Evolutionary conservation across 1,284 basidiomycete genomes (phyloP).

Genomic region (Marasmius tenuissimus): DNA sequence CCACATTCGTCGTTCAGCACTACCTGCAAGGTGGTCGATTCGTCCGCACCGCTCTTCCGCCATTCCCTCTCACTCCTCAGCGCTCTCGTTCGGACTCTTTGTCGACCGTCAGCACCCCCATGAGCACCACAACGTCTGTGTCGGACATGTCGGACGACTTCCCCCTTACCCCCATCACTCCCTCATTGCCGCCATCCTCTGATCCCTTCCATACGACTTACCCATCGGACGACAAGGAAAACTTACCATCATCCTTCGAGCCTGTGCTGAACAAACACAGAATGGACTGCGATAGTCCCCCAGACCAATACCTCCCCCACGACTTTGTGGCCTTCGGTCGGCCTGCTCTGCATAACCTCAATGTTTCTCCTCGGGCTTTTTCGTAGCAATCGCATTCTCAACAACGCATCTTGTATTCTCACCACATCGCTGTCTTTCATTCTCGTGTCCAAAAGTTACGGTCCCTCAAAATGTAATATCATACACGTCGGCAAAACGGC

Average conservation of each 20-base stretch:
- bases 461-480: slow-evolving; percentile 78
- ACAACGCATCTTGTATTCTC: slow-evolving; percentile 8
- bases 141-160: slow-evolving; percentile 81
- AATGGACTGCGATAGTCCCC: slow-evolving; percentile 48
- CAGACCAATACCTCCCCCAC: slow-evolving; percentile 76
- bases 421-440: slow-evolving; percentile 13
- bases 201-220: slow-evolving; percentile 56
- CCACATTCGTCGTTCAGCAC: slow-evolving; percentile 89
- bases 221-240: slow-evolving; percentile 78
- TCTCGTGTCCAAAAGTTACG: slow-evolving; percentile 38
- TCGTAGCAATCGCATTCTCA: slow-evolving; percentile 43
- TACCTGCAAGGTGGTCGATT: slow-evolving; percentile 83
- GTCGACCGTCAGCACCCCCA: slow-evolving; percentile 66
- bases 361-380: slow-evolving; percentile 56
- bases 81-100: slow-evolving; percentile 41
- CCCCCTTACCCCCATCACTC: slow-evolving; percentile 76
- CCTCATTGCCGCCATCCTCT: slow-evolving; percentile 43
- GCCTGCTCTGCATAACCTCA: slow-evolving; percentile 67
- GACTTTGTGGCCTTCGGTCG: slow-evolving; percentile 77
- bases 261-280: slow-evolving; percentile 69
- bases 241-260: slow-evolving; percentile 66
- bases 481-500: slow-evolving; percentile 57
- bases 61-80: slow-evolving; percentile 71
- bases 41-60: slow-evolving; percentile 44
- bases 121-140: slow-evolving; percentile 66